Evolutionary conservation across 2,329 filamentous ascomycete genomes (phyloP), one percentile per base, ranked within the genome.

Genomic region (Pseudogymnoascus verrucosus): DNA sequence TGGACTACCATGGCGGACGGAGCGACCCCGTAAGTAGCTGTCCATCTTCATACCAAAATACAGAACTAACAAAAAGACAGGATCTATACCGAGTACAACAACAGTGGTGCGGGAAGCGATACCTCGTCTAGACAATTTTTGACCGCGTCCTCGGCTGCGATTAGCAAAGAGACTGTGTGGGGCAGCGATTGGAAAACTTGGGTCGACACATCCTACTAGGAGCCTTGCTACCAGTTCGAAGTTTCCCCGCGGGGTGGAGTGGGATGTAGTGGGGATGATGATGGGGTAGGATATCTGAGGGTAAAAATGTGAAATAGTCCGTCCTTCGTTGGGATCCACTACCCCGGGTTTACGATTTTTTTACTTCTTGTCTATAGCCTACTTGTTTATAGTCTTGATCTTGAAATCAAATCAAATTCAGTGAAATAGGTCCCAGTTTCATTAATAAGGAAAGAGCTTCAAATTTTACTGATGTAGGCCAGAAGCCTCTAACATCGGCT

Each of bases 1-100:
- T 84, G 82, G 81, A 69, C 70, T 4, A 68, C 67, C 6, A 28
- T 69, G 34, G 64, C 67, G 6, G 62, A 26, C 4, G 57, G 59
- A 57, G 67, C 65, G 10, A 68, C 66, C 11, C 67, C 67, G 67
- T 68, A 60, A 51, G 39, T 63, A 2, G 1, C n/a, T 57, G 8
- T 8, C 14, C 23, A 34, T 21, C 11, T 12, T 12, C 26, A 31
- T 19, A 2, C 12, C 16, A 8, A 19, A 31, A 31, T 12, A 19
- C 7, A 19, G 8, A 31, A 34, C 26, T 57, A 31, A 57, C 26
- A 34, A 31, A 1, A 34, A 57, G 26, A n/a, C 47, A 65, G 64
- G 7, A 60, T 62, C 16, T 65, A 47, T 28, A 59, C 64, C 39
- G 64, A 65, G 44, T 65, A 59, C 19, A 64, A 65, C 28, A 64